Percentiles rank a stretch among this genome's conserved stretches.
These are phyloP conservation scores for Neurospora sp. DNA, from an alignment of 495 filamentous ascomycete genomes.

Conservation along the genomic window DNA sequence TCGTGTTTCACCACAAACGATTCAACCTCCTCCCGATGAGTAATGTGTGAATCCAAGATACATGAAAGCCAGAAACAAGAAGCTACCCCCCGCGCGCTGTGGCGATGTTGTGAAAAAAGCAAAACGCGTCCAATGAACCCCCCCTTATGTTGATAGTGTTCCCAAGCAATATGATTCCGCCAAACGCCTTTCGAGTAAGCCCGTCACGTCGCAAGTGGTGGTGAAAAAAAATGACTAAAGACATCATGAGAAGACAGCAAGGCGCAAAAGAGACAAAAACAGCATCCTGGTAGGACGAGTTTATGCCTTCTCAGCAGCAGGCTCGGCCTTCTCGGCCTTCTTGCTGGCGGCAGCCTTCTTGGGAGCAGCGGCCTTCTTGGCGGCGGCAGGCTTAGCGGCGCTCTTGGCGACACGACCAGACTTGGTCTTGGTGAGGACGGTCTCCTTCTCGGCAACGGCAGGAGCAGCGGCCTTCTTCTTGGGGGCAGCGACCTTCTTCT, in stretches of 20 bases:
- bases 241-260: slow-evolving; percentile 9
- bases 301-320: slow-evolving; percentile 12
- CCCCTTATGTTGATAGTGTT: background rate
- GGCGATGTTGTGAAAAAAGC: background rate
- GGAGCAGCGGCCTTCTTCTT: slow-evolving; percentile 33
- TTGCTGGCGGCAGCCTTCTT: slow-evolving; percentile 47
- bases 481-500: slow-evolving; percentile 38
- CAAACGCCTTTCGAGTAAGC: slow-evolving; percentile 2
- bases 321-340: slow-evolving; percentile 30
- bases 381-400: slow-evolving; percentile 40
- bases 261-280: background rate
- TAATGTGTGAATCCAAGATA: background rate
- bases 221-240: slow-evolving; percentile 3
- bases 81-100: background rate
- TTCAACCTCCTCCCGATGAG: background rate
- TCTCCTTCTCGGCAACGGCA: slow-evolving; percentile 40
- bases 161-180: background rate
- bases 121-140: background rate
- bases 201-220: slow-evolving; percentile 9
- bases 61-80: background rate
- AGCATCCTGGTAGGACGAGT: background rate
- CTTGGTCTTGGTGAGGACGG: slow-evolving; percentile 77
- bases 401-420: slow-evolving; percentile 79
- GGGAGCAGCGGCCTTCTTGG: slow-evolving; percentile 54
- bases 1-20: background rate